These are phyloP conservation scores for Phaeoacremonium minimum DNA, from an alignment of 2,329 filamentous ascomycete genomes.

Conservation along the genomic window DNA sequence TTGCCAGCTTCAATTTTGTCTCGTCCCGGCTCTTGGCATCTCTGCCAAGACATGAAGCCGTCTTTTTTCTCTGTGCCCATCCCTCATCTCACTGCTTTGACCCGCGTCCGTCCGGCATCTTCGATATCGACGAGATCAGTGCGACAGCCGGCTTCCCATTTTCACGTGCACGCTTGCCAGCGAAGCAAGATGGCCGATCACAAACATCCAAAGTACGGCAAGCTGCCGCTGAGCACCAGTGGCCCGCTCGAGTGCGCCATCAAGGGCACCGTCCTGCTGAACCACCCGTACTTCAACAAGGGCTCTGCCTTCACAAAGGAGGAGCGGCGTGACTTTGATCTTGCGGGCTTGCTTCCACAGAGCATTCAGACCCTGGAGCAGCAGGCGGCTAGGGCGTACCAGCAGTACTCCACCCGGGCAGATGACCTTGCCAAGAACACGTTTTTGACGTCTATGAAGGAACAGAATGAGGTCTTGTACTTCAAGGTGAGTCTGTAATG, in stretches of 20 bases:
- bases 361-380: constrained; percentile 71
- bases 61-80: no score
- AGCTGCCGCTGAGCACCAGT: constrained; percentile 41
- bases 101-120: no score
- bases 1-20: no score
- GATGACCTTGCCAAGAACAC: constrained; percentile 79
- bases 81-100: no score
- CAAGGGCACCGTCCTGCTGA: constrained; percentile 51
- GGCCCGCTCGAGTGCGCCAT: constrained; percentile 46
- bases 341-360: constrained; percentile 69
- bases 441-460: constrained; percentile 79
- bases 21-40: no score
- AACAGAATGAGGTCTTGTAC: constrained; percentile 81
- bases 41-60: no score
- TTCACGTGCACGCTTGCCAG: no score
- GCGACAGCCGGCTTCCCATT: no score
- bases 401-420: constrained; percentile 64
- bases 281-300: constrained; percentile 73
- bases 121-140: no score
- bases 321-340: constrained; percentile 65
- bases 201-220: constrained; percentile 29
- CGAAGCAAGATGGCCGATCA: background rate
- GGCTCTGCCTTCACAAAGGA: constrained; percentile 70
- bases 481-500: constrained; percentile 60
- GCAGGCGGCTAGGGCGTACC: constrained; percentile 72